Evolutionary conservation across 805 yeast genomes (phyloP).

Genomic region (Saccharomycopsis fermentans): DNA sequence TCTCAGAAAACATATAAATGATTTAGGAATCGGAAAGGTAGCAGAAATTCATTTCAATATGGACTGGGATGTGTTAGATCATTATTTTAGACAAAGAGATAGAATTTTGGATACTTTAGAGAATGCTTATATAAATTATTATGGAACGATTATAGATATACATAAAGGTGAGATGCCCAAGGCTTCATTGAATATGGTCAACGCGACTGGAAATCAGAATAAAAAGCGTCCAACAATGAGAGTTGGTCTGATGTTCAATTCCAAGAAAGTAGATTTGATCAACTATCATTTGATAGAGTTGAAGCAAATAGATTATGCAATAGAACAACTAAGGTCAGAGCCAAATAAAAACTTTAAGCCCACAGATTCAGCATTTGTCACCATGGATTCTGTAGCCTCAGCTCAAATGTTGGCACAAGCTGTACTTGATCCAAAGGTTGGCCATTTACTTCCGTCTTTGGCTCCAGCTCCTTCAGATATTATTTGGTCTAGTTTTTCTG

Average conservation of each 20-base stretch:
- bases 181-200: conserved; percentile 1
- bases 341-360: conserved; percentile 29
- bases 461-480: conserved; percentile 97
- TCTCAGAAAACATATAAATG: conserved; percentile 41
- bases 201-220: background rate
- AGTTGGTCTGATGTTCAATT: conserved; percentile 18
- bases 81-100: conserved; percentile 32
- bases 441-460: conserved; percentile 64
- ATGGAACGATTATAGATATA: conserved; percentile 28
- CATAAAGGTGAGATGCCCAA: conserved; percentile 15
- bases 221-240: conserved; percentile 21
- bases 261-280: conserved; percentile 28
- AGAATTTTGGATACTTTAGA: conserved; percentile 50
- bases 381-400: conserved; percentile 90
- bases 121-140: conserved; percentile 56
- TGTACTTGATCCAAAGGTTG: conserved; percentile 79
- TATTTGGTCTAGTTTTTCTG: conserved; percentile 81
- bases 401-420: conserved; percentile 98
- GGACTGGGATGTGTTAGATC: conserved; percentile 17
- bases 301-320: conserved; percentile 30
- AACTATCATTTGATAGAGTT: conserved; percentile 28
- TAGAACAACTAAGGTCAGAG: conserved; percentile 26
- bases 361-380: conserved; percentile 61
- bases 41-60: conserved; percentile 27
- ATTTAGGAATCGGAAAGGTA: conserved; percentile 47